Evolutionary conservation across 2,329 filamentous ascomycete genomes (phyloP).

Genomic region (Pezizomycotina sp.): DNA sequence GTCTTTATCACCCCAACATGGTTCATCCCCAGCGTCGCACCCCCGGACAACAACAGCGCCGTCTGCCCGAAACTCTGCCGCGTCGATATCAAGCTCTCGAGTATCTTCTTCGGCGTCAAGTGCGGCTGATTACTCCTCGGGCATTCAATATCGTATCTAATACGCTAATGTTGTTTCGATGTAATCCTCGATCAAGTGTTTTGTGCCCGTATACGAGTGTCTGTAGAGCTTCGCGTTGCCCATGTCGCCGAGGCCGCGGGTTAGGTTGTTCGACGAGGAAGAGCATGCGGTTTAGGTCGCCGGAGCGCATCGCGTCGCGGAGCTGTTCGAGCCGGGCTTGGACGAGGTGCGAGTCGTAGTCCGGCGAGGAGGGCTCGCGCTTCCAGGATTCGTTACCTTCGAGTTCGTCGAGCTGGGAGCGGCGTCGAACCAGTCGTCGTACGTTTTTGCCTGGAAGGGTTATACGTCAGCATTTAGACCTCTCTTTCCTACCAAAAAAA

Average conservation of each 20-base stretch:
- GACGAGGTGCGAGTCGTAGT: conserved; percentile 57
- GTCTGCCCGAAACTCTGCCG: conserved; percentile 73
- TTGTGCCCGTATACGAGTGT: conserved; percentile 72
- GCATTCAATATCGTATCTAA: conserved; percentile 54
- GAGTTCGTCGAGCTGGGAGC: conserved; percentile 61
- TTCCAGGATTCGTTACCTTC: conserved; percentile 79
- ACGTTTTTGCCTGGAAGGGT: conserved; percentile 43
- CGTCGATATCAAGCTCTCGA: conserved; percentile 54
- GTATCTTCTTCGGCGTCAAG: conserved; percentile 33
- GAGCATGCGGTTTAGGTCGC: conserved; percentile 61
- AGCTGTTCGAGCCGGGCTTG: conserved; percentile 53
- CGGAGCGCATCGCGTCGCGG: conserved; percentile 53
- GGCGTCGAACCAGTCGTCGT: conserved; percentile 56
- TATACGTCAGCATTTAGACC: conserved; percentile 10
- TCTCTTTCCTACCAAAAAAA: too few relatives aligned
- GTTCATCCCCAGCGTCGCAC: conserved; percentile 80
- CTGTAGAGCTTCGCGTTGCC: conserved; percentile 59
- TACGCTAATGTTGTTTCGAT: conserved; percentile 59
- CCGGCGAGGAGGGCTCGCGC: conserved; percentile 43
- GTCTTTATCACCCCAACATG: conserved; percentile 78
- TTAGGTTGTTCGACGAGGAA: conserved; percentile 64
- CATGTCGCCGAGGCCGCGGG: conserved; percentile 71
- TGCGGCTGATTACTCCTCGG: conserved; percentile 32
- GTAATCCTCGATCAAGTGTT: conserved; percentile 71
- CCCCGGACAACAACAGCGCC: conserved; percentile 66